Conservation (phyloP, 75 land plant genomes). For the Chamaecyparis obtusa region DNA sequence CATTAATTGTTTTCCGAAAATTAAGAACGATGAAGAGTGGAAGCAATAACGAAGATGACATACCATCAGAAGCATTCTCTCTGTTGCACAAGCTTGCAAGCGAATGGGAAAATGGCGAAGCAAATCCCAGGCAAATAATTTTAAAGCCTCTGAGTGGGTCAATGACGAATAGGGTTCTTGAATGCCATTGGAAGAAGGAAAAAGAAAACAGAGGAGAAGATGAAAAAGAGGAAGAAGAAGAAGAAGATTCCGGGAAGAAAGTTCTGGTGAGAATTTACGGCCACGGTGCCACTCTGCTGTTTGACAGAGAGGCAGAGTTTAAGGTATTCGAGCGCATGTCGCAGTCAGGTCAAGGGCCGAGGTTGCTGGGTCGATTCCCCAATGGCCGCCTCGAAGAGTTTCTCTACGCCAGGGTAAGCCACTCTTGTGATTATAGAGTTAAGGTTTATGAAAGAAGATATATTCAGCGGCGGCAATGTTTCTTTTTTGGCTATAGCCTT, state of each 20-base stretch:
- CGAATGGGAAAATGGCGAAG: constrained; percentile 52
- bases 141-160: constrained; percentile 74
- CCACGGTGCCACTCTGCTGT: constrained; percentile 72
- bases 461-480: background rate
- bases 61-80: constrained; percentile 47
- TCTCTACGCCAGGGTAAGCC: constrained; percentile 67
- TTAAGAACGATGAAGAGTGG: background rate
- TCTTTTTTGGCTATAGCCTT: too few relatives aligned
- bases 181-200: constrained; percentile 64
- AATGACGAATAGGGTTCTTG: constrained; percentile 86
- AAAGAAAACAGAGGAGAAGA: constrained; percentile 13
- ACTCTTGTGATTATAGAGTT: background rate
- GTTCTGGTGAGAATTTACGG: constrained; percentile 85
- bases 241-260: constrained; percentile 23
- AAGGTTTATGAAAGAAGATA: background rate
- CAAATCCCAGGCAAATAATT: constrained; percentile 34
- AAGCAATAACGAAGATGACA: background rate
- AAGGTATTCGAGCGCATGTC: constrained; percentile 86
- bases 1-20: too few relatives aligned
- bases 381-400: constrained; percentile 87
- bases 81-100: constrained; percentile 55
- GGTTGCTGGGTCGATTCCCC: constrained; percentile 60
- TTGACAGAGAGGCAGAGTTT: constrained; percentile 72
- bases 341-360: constrained; percentile 71
- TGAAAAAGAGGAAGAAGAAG: constrained; percentile 59